Evolutionary conservation across 1,284 basidiomycete species (phyloP), one percentile per base, ranked within the genome.

Genomic region (Hymenochaete sp.): DNA sequence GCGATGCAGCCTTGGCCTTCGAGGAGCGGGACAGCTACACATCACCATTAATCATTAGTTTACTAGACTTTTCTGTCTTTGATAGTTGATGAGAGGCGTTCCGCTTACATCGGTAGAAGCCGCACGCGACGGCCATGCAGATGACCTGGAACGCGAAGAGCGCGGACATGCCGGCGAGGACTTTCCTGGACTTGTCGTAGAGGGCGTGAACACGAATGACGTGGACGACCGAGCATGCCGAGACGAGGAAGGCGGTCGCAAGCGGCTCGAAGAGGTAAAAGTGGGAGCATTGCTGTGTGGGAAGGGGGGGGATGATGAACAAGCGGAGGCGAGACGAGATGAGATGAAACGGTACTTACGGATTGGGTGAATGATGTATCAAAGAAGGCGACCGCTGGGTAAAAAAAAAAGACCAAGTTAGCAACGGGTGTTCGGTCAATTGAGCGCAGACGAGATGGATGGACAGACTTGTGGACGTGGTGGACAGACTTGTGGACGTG

Each of bases 191-290:
- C 56, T 80, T 78, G 42, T 78, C 76, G 55, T 83, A 84, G 52
- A 88, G 85, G 43, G 82, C 82, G 55, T 79, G 71, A 51, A 85
- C 72, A n/a, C 82, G 79, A 52, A 83, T 78, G 47, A 79, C 74
- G 62, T 84, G 82, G 45, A 82, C 72, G 47, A 68, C 77, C n/a
- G 85, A 86, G 41, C 78, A 72, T 14, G 74, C 72, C 24, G 79
- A 81, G 42, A 88, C 70, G 28, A 88, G 72, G 55, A 87, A 66
- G 2, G 83, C 84, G 13, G 85, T 88, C 57, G 77, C 77, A 56
- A 89, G 86, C 52, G 85, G 85, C 55, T 89, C 85, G 55, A 88
- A 88, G 11, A 87, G 74, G 64, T 72, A 88, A 64, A 87, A 85
- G n/a, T 70, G 68, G 33, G 67, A 58, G 60, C 84, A 88, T 40